Conservation (phyloP, 2,329 filamentous ascomycete species). For the Cercospora sp. region DNA sequence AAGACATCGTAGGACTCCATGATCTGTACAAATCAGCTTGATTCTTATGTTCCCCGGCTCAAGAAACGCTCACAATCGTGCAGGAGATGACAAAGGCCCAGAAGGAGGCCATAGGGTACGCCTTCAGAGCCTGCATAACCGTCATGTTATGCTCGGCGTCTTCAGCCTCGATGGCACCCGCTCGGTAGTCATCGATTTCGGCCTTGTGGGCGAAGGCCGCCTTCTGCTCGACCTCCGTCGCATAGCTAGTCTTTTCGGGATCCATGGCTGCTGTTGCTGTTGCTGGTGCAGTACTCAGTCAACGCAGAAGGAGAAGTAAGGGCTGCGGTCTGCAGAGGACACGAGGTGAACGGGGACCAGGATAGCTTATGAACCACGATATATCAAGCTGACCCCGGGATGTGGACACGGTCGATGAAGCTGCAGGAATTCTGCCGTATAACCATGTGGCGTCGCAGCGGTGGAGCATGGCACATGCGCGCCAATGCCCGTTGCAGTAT, state of each 20-base stretch:
- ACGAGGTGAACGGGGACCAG: constrained; percentile 2
- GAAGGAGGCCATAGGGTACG: constrained; percentile 55
- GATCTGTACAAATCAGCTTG: constrained; percentile 48
- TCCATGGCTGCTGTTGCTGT: background rate
- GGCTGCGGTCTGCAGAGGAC: background rate
- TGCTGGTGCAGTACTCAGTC: background rate
- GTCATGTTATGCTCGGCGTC: constrained; percentile 55
- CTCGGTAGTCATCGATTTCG: constrained; percentile 47
- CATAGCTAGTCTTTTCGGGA: background rate
- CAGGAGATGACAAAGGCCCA: constrained; percentile 60
- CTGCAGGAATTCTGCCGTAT: constrained; percentile 7
- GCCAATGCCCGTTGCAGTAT: constrained; percentile 1
- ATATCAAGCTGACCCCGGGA: constrained; percentile 1
- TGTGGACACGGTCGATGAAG: background rate
- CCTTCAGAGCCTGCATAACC: constrained; percentile 52
- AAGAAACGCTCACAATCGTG: constrained; percentile 53
- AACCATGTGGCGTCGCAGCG: constrained; percentile 6
- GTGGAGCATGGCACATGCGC: constrained; percentile 6
- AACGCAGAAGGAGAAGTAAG: background rate
- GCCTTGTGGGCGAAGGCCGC: constrained; percentile 22
- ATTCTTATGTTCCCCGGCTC: constrained; percentile 1
- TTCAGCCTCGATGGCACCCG: constrained; percentile 60
- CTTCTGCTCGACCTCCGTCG: constrained; percentile 11
- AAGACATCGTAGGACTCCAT: constrained; percentile 67
- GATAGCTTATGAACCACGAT: background rate